These are phyloP conservation scores for Starmerella scarabaei DNA, from an alignment of 805 yeast genomes.

Conservation along the genomic window DNA sequence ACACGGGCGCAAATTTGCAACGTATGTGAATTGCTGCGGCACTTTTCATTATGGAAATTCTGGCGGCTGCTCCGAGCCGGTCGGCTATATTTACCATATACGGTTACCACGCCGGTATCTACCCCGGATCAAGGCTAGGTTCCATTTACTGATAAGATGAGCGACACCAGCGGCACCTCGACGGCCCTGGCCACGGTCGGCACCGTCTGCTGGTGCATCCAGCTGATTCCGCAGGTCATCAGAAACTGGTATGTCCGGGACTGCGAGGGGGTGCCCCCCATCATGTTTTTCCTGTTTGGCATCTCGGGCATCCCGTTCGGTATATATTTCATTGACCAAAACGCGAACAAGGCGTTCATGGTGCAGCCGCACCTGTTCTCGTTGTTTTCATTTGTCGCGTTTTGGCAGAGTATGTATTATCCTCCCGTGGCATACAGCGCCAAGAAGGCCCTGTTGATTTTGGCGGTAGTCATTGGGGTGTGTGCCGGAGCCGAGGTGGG, in stretches of 20 bases:
- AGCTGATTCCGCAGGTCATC: slow-evolving; percentile 72
- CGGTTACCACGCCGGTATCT: no score
- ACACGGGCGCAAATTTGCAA: no score
- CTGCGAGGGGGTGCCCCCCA: slow-evolving; percentile 78
- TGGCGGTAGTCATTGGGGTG: slow-evolving; percentile 31
- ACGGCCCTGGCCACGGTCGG: slow-evolving; percentile 67
- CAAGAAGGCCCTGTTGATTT: slow-evolving; percentile 28
- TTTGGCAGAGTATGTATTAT: slow-evolving; percentile 54
- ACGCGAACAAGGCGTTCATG: slow-evolving; percentile 63
- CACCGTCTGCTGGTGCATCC: slow-evolving; percentile 87
- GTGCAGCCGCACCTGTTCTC: slow-evolving; percentile 82
- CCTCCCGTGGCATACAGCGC: slow-evolving; percentile 45
- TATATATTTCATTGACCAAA: slow-evolving; percentile 62
- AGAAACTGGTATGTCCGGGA: slow-evolving; percentile 62
- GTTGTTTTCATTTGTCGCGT: slow-evolving; percentile 51
- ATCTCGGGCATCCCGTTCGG: slow-evolving; percentile 70
- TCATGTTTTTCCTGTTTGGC: slow-evolving; percentile 80
- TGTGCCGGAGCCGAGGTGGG: slow-evolving; percentile 57
- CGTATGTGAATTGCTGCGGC: no score
- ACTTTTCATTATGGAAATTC: no score
- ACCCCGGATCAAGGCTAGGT: no score
- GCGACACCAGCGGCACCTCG: slow-evolving; percentile 11
- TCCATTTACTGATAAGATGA: no score
- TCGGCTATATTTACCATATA: no score
- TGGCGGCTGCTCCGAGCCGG: no score